Evolutionary conservation across 768 basidiomycete species (phyloP), one percentile per base, ranked within the genome.

Genomic region (Boletus eberwhitei): DNA sequence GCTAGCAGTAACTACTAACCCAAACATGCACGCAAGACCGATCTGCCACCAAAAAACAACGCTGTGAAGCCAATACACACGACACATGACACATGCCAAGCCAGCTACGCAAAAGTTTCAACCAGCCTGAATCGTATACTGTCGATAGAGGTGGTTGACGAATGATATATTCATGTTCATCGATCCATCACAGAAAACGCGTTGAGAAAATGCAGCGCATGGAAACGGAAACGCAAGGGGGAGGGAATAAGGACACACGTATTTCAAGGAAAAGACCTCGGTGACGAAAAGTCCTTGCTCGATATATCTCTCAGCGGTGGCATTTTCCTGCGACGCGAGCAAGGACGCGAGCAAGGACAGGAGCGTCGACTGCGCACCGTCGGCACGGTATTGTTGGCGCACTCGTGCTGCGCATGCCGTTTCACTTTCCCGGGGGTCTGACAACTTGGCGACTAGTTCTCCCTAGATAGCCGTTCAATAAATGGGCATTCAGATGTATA

Each of bases 381-480:
- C 26, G 26, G 26, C 26, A 8, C 5, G 26, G 26, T 2, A 17
- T 55, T 44, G 39, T 39, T 39, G n/a, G 47, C 19, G 24, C 35
- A 14, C 22, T 61, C 58, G 26, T 26, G 49, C 11, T 53, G 66
- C 1, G 22, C 24, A 2, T 48, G 26, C 13, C 54, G 53, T 32
- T 60, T 72, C 22, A 53, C 61, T 43, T 55, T 67, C 14, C 72
- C 71, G 17, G 40, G 70, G 73, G 67, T 90, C 88, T 14, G 80
- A 70, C 9, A 93, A 71, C 55, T 77, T 79, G 4, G 85, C 79
- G 32, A 93, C 68, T 16, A 84, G 75, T 55, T 91, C 86, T 14
- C 91, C 91, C 84, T 89, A 19, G 39, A 58, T 11, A 6, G 24
- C 22, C 47, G 52, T 43, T 58, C 12, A 42, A n/a, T 9, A 24